Base-by-base conservation (phyloP, 2,329 filamentous ascomycete species). In the Lizonia empirigonia region DNA sequence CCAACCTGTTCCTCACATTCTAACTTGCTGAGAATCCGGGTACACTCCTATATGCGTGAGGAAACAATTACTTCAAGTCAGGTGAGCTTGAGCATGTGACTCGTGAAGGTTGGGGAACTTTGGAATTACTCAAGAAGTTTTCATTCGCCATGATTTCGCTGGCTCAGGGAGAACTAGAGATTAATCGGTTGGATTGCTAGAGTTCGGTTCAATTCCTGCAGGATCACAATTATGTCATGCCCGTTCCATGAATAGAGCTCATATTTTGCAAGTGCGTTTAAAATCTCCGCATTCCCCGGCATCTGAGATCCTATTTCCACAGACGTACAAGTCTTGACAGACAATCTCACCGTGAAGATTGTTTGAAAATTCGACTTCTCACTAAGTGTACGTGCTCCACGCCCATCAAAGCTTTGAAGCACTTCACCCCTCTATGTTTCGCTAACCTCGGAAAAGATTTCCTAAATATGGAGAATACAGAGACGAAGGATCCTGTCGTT, bases 391-490 rank as follows among this genome's bases (percentile, higher is more conserved):
- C 26, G 37, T 20, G 5, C 24, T 27, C 7, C 2, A 10, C n/a
- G 7, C 7, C 12, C 6, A 20, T 23, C 12, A 8, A 5, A 7
- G 7, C n/a, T 2, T 15, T 32, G 23, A 27, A 15, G 7, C 16
- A 13, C 36, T 41, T 19, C 15, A 20, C 3, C 9, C 13, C 18
- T 6, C 7, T 5, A 4, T 2, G n/a, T 12, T 10, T n/a, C 22
- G 29, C 42, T 34, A 10, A 41, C 30, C 4, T 16, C 7, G 7
- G 5, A 47, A 44, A 27, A 10, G 16, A 23, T 8, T 18, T n/a
- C 8, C 15, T 18, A 29, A 22, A 27, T 2, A 52, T 52, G 49
- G 33, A 46, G 20, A 44, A 37, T 5, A 34, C 38, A 35, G 33
- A 46, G 7, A 29, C 26, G 8, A 41, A 47, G 16, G 7, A 34